Evolutionary conservation across 2,329 filamentous ascomycete species (phyloP), one percentile per base, ranked within the genome.

Genomic region (Epichloe elymi): DNA sequence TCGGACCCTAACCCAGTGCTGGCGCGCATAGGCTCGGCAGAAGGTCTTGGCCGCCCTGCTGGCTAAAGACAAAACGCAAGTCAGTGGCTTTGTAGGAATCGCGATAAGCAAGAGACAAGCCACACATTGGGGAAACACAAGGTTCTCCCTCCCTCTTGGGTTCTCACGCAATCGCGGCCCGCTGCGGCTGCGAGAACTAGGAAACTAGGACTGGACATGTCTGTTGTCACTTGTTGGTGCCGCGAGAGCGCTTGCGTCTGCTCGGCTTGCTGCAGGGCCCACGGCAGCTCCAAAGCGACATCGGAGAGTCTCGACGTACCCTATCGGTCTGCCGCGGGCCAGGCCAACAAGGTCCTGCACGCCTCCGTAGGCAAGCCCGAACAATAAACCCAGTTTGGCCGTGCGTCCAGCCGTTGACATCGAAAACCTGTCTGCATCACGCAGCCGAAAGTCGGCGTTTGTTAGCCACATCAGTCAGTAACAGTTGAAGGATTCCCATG

Each of bases 321-420:
- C 80, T 36, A 90, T 79, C 50, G 74, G 79, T 60, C 86, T 82
- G 50, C 88, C 88, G 63, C 80, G 83, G 49, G 80, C 69, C 53
- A 83, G 72, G 49, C 81, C 80, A 36, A 93, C 65, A 11, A 75
- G 69, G 69, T 97, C 91, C 68, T 97, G 90, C 52, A 85, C 65
- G 38, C 91, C 71, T 23, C 91, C 91, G 67, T 88, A 97, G 7
- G 72, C 78, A 37, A 95, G 63, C 19, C 91, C 90, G 57, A 89
- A 82, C 58, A 85, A 73, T 44, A 96, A 71, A 1, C 89, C 91
- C 58, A 86, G 79, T 63, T 82, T 86, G 48, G 89, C 88, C 42
- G 88, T 93, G 55, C 85, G 78, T 17, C 84, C 85, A 40, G 84
- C 82, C 48, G 85, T 86, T 53, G 83, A 81, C 33, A 91, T 70